Base-by-base conservation (phyloP, 2,329 filamentous ascomycete genomes). In the Fusarium sambucinum region DNA sequence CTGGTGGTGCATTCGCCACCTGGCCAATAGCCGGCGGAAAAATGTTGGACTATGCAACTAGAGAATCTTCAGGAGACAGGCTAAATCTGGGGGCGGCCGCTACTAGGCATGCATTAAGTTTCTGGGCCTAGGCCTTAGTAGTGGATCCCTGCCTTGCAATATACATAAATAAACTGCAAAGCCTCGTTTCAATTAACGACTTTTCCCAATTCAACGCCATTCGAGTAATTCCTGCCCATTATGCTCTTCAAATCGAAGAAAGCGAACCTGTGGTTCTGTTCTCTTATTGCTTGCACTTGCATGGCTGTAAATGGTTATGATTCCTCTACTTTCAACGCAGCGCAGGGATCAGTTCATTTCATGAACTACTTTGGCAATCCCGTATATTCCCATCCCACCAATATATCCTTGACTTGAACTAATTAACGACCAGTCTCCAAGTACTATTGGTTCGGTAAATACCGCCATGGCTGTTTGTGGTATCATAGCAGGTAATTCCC, bases 351-450 rank as follows among this genome's bases (percentile, higher is more conserved):
- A 21, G 47, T 44, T 25, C 55, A 57, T 44, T 57, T 57, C 48
- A 57, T 57, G 55, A 55, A 55, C 48, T 57, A 57, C 55, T 57
- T 57, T 11, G 25, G 40, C 9, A 44, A 57, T 19, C 55, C 55
- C 19, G 55, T 57, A 57, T 30, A 48, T 17, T 44, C 9, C 30
- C 19, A 12, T 23, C 29, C 5, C 41, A 16, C 6, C n/a, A n/a
- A n/a, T n/a, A n/a, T n/a, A n/a, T 16, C 37, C 19, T 23, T 53
- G n/a, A 8, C 21, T 10, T 55, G 5, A 35, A 29, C 16, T 37
- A 1, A 42, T 37, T 4, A 2, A 12, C 35, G 8, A 2, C 4
- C 2, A 57, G 55, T 57, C 55, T 37, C 55, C 55, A 12, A 55
- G 48, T 14, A 17, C 55, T 10, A 57, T 55, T 23, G 55, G 55